A percentile compares a stretch with the other conserved stretches of the same genome.
Conservation (phyloP, 805 yeast genomes). For the Pichia cabralensis region DNA sequence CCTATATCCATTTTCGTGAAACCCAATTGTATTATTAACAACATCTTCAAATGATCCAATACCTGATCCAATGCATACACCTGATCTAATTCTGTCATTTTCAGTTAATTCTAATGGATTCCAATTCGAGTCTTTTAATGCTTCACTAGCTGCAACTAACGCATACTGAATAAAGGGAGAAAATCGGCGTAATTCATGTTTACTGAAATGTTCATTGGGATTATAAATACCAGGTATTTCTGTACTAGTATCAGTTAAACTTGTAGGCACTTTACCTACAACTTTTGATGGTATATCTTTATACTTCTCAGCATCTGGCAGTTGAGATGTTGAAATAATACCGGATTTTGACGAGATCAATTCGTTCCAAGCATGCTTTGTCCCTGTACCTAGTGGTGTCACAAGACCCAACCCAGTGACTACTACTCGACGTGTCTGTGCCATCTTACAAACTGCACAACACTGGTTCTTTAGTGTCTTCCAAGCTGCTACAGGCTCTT, state of each 20-base stretch:
- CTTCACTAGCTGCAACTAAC: conserved; percentile 66
- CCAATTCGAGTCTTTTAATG: conserved; percentile 59
- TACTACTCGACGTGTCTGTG: conserved; percentile 50
- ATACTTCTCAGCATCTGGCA: conserved; percentile 36
- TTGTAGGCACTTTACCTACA: conserved; percentile 61
- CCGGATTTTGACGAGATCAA: conserved; percentile 49
- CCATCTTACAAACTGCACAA: no score
- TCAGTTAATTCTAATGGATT: conserved; percentile 24
- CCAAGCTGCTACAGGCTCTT: no score
- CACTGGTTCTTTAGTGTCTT: no score
- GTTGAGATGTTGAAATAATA: conserved; percentile 40
- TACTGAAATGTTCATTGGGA: conserved; percentile 37
- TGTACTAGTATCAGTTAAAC: conserved; percentile 29
- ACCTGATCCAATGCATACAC: conserved; percentile 89
- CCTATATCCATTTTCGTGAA: conserved; percentile 41
- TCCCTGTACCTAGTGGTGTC: conserved; percentile 78
- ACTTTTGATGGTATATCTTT: conserved; percentile 56
- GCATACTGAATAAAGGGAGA: conserved; percentile 76
- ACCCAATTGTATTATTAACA: conserved; percentile 46
- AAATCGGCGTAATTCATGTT: conserved; percentile 44
- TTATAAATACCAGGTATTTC: conserved; percentile 31
- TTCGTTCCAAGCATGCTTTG: conserved; percentile 40
- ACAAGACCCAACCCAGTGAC: conserved; percentile 86
- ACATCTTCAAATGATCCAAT: conserved; percentile 78
- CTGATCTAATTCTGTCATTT: conserved; percentile 32